Base-by-base conservation (phyloP, 306 rosid genomes). In the Dryas alaskensis region DNA sequence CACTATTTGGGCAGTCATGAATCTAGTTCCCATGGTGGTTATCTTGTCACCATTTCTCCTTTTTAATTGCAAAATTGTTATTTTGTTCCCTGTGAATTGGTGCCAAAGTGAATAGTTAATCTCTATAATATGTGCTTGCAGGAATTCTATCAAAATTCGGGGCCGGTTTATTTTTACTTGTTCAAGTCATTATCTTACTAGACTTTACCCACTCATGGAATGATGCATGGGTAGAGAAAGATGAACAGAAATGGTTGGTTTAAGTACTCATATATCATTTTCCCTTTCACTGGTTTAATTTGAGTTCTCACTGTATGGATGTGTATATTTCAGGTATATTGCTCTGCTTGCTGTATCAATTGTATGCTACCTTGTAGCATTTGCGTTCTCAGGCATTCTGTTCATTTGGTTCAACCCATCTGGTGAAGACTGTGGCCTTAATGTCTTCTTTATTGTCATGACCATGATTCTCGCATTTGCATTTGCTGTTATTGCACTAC, bases 331-430 rank as follows among this genome's bases (percentile, higher is more conserved):
- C 70, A 94, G 99, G 99, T 94, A 92, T 69, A 83, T 89, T 79
- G 99, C 97, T 76, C 80, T 94, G 78, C 97, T 94, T 80, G 93
- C 64, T 71, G 48, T 94, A 77, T 94, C 99, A 37, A 44, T 80
- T 16, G 92, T 73, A 76, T 94, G 97, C 95, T 94, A 94, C 83
- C 79, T 91, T 73, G 95, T 65, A 73, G 92, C 99, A 70, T 94
- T 70, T 85, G 40, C 81, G 0, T 39, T 92, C 59, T 84, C 92
- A 0, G 99, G 99, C 74, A 50, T 94, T 86, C 84, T 92, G 71
- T 94, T 94, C 82, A 89, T 92, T 76, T 94, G 99, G 99, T 94
- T 94, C 86, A 74, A 88, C 76, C 99, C 99, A 47, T 85, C 96
- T 19, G 96, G 99, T 72, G 71, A 94, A 73, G 96, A 92, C 79